Evolutionary conservation across 2,329 filamentous ascomycete species (phyloP), one percentile per base, ranked within the genome.

Genomic region (Microdochium paspali): DNA sequence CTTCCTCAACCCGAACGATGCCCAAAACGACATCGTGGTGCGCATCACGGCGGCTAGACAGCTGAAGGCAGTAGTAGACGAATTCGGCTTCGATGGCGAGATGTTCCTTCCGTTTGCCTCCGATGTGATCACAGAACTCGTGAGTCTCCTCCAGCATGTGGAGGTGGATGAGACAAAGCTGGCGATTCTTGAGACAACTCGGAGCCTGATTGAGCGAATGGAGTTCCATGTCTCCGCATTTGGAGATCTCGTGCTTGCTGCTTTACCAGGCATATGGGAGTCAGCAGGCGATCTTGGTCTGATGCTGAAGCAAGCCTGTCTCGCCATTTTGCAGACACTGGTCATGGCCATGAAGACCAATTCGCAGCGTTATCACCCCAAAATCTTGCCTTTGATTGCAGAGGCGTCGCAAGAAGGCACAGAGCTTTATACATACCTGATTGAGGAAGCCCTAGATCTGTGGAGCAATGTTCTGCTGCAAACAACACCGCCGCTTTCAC

Each of bases 231-330:
- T 82, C 2, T 66, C 73, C 1, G 73, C 73, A 43, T 84, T 83
- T 51, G 87, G 88, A 4, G 88, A 95, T 57, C 80, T 84, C 50
- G 86, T 98, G 50, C 84, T 98, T 64, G 73, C 79, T 1, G 77
- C 90, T 12, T 73, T 97, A 6, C 90, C 91, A 0, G 74, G 75
- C 3, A 73, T 97, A 0, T 98, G 93, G 93, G 83, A 87, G 50
- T 80, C 84, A 46, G 89, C 87, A 2, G 88, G 84, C 1, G 66
- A 71, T 2, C 85, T 95, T 50, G 87, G 93, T 58, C 88, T 90
- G 66, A 80, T 97, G 64, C 86, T 96, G 73, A 97, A 97, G 65
- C 90, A 96, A 66, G 83, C 89, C 1, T 90, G 97, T 46, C 77
- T 97, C 49, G 87, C 86, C 2, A 85, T 97, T 32, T 80, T 97